Percentiles rank a stretch among this genome's conserved stretches.
These are phyloP conservation scores for Fraxinus anomala DNA, from an alignment of 257 asterid genomes.

Conservation along the genomic window DNA sequence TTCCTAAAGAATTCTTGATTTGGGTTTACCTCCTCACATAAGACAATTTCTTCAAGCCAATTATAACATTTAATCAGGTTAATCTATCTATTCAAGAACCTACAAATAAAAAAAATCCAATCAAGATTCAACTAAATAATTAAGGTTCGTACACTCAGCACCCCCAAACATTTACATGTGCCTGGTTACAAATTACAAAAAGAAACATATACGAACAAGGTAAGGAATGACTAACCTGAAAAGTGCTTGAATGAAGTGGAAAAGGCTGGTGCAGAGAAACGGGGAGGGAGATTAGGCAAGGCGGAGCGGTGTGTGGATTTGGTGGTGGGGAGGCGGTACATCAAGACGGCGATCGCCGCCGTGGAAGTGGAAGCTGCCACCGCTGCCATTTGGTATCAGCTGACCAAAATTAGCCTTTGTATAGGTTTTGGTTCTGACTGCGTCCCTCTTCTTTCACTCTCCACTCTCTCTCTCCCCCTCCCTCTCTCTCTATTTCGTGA, in stretches of 20 bases:
- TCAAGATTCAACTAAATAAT: neutral
- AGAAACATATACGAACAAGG: neutral
- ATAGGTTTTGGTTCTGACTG: neutral
- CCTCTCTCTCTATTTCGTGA: neutral
- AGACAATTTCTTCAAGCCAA: neutral
- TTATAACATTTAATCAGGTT: neutral
- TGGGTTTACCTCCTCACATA: neutral
- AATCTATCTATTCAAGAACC: neutral
- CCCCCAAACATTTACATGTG: neutral
- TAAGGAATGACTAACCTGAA: conserved; percentile 6
- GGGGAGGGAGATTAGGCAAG: conserved; percentile 5
- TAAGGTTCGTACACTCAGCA: neutral
- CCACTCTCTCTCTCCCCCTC: too few species aligned
- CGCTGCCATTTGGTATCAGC: conserved; percentile 7
- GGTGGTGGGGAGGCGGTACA: conserved; percentile 1
- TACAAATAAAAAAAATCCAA: neutral
- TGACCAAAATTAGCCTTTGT: neutral
- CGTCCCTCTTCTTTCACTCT: neutral
- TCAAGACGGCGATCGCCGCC: conserved; percentile 6
- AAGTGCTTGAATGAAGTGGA: neutral
- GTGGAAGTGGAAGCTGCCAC: conserved; percentile 13
- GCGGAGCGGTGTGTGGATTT: conserved; percentile 6
- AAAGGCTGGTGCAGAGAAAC: neutral
- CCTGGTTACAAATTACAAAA: neutral
- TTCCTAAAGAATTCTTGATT: neutral